Evolutionary conservation across 441 rosid species (phyloP).

Genomic region (Lepidium campestre): DNA sequence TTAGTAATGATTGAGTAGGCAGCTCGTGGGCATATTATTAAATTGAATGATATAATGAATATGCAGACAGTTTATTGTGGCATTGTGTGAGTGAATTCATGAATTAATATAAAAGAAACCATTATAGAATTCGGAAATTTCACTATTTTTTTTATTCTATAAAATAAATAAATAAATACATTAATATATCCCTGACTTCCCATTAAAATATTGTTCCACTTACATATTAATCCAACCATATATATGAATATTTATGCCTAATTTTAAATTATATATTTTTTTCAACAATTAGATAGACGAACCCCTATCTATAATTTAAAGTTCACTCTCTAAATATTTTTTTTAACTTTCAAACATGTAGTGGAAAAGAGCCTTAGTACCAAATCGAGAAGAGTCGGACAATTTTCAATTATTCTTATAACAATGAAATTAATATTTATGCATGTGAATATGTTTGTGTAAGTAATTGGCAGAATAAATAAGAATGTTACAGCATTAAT

Average conservation of each 20-base stretch:
- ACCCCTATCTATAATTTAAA: no score
- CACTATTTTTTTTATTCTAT: no score
- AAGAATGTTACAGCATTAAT: constrained; percentile 17
- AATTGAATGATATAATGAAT: background rate
- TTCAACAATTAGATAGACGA: no score
- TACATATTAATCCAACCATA: background rate
- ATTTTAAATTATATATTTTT: no score
- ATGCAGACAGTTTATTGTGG: constrained; percentile 3
- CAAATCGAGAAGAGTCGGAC: no score
- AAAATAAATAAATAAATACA: no score
- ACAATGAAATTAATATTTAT: background rate
- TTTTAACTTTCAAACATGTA: no score
- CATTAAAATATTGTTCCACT: background rate
- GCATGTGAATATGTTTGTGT: constrained; percentile 19
- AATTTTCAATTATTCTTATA: background rate
- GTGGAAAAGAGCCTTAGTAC: no score
- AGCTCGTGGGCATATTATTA: constrained; percentile 13
- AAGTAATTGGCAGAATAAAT: constrained; percentile 5
- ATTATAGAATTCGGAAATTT: background rate
- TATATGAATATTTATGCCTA: no score
- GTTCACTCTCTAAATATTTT: no score
- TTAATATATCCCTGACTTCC: background rate
- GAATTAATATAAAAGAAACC: background rate
- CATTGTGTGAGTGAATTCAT: background rate
- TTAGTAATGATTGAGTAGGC: constrained; percentile 11